Conservation (phyloP, 176 grass and related monocot genomes). For the Lolium perenne region DNA sequence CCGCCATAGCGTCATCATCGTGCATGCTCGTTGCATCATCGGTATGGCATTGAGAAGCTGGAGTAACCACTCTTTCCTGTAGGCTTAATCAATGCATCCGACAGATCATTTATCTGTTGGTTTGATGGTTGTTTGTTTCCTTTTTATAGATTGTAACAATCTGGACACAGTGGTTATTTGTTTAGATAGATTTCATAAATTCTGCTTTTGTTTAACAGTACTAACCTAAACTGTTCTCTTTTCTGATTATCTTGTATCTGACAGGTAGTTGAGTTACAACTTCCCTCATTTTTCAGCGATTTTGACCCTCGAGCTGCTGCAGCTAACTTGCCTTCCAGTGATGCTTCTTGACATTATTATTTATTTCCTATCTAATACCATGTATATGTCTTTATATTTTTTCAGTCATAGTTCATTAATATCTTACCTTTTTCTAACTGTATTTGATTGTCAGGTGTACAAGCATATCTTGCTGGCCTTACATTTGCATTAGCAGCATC, state of each 20-base stretch:
- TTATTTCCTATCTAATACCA: slow-evolving; percentile 2
- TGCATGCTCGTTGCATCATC: too few relatives aligned
- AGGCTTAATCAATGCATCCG: too few relatives aligned
- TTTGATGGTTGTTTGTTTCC: slow-evolving; percentile 20
- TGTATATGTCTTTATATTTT: slow-evolving; percentile 7
- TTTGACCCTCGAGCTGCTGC: slow-evolving; percentile 87
- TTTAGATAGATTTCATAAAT: slow-evolving; percentile 1
- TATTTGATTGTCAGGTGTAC: slow-evolving; percentile 68
- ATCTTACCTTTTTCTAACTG: slow-evolving; percentile 24
- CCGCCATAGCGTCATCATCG: too few relatives aligned
- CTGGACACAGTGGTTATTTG: not conserved
- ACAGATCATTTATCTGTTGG: not conserved
- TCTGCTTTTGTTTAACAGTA: not conserved
- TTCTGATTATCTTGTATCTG: slow-evolving; percentile 39
- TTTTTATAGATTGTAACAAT: not conserved
- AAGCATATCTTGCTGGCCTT: slow-evolving; percentile 97
- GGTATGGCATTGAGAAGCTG: too few relatives aligned
- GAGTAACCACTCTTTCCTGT: too few relatives aligned
- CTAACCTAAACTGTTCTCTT: slow-evolving; percentile 24
- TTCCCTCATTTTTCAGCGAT: slow-evolving; percentile 93
- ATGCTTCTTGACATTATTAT: slow-evolving; percentile 36
- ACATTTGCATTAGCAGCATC: slow-evolving; percentile 97
- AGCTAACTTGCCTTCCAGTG: slow-evolving; percentile 89
- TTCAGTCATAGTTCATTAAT: slow-evolving; percentile 15
- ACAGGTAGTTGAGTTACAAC: slow-evolving; percentile 85